Percentiles rank a stretch among this genome's conserved stretches.
Evolutionary conservation across 495 filamentous ascomycete genomes (phyloP).

Genomic region (Hypoxylon crocopeplum): DNA sequence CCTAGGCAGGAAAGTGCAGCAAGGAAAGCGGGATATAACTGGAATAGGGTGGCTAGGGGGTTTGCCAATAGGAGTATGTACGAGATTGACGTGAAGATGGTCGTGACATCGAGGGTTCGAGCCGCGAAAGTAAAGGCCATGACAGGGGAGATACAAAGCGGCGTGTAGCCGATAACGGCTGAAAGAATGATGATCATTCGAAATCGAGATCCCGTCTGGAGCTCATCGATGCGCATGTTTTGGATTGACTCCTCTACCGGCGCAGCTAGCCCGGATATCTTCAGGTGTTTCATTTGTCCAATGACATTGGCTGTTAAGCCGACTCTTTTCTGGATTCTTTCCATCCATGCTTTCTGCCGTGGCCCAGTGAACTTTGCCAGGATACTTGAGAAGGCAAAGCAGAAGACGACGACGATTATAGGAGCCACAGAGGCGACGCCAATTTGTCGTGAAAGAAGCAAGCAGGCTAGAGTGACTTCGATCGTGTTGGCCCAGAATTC

Average conservation of each 20-base stretch:
- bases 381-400: constrained; percentile 32
- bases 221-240: constrained; percentile 49
- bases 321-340: constrained; percentile 51
- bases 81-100: constrained; percentile 65
- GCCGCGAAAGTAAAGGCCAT: constrained; percentile 51
- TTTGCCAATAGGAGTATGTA: constrained; percentile 65
- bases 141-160: constrained; percentile 54
- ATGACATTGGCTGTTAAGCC: constrained; percentile 49
- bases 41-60: constrained; percentile 62
- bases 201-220: constrained; percentile 44
- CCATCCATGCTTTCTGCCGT: constrained; percentile 55
- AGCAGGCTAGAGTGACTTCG: constrained; percentile 34
- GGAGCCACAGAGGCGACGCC: constrained; percentile 38
- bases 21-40: constrained; percentile 59
- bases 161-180: constrained; percentile 54
- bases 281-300: constrained; percentile 55
- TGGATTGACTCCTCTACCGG: constrained; percentile 47
- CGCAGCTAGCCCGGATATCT: constrained; percentile 51
- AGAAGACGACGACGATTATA: constrained; percentile 35
- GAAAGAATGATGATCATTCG: constrained; percentile 49
- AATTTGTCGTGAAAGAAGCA: constrained; percentile 39
- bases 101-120: constrained; percentile 55
- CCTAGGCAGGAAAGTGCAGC: constrained; percentile 50
- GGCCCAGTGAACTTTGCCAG: constrained; percentile 33
- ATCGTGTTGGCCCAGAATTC: constrained; percentile 59